Base-by-base conservation (phyloP, 306 rosid genomes). In the Phaseolus lunatus region DNA sequence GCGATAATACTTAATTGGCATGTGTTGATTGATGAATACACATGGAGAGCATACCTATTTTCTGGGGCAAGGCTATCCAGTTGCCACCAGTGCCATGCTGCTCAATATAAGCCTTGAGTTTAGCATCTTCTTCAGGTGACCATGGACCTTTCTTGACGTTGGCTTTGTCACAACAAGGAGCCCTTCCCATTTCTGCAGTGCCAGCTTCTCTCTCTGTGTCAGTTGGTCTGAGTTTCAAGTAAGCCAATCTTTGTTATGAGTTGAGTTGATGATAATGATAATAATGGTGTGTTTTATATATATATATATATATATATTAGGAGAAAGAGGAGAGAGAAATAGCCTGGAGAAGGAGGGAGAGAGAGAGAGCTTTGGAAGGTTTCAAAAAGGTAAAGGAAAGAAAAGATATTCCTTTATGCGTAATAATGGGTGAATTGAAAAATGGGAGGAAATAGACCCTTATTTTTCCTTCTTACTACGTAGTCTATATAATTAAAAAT, bases 151-250 rank as follows among this genome's bases (percentile, higher is more conserved):
- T 95, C 88, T 95, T 95, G 12, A 95, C 99, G 82, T 92, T 95
- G 76, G 97, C 93, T 86, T 95, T 95, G 93, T 95, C 99, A 84
- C 99, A 95, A 85, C 99, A 95, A 84, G 99, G 99, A 78, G 98
- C 99, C 75, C 98, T 92, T 19, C 99, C 99, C 99, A 95, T 95
- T 45, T 69, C 41, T 72, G 64, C 37, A 33, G 18, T 63, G 64
- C 39, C 18, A 23, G 9, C 62, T 16, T 52, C 49, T 57, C 43
- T 49, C 59, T 57, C 11, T 77, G 27, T 66, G 66, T 67, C 65
- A 16, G 75, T 78, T 71, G 72, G 49, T 67, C 78, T 73, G 67
- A 78, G 67, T 82, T 78, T 73, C 80, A 78, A 68, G 78, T 31
- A 63, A 78, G 79, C 69, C 61, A 67, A 68, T 26, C 74, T 78